Conservation (phyloP, 176 grass and related monocot genomes). For the Avena atlantica region DNA sequence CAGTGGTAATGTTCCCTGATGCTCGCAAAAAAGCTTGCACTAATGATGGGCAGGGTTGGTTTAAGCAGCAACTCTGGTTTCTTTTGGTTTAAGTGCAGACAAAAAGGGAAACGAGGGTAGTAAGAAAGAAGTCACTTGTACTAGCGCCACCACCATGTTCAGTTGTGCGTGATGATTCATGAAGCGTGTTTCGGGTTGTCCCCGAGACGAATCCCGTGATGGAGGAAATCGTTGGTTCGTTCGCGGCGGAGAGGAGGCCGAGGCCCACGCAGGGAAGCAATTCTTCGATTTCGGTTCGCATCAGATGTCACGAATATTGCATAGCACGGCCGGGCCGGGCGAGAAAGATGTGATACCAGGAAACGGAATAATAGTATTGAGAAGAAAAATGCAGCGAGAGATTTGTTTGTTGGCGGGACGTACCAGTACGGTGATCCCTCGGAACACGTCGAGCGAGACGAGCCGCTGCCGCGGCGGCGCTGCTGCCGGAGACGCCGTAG, state of each 20-base stretch:
- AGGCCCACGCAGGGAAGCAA: conserved; percentile 34
- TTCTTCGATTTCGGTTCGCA: conserved; percentile 19
- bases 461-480: conserved; percentile 48
- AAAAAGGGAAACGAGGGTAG: conserved; percentile 38
- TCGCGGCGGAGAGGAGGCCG: not conserved
- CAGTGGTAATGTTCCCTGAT: not conserved
- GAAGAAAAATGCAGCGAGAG: too few relatives aligned
- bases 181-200: conserved; percentile 37
- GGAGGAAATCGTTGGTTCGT: not conserved
- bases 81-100: conserved; percentile 47
- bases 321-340: not conserved
- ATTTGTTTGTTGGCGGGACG: not conserved
- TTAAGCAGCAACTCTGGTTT: conserved; percentile 33
- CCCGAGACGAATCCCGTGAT: not conserved
- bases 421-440: conserved; percentile 75
- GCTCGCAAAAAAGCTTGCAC: conserved; percentile 31
- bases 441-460: conserved; percentile 82
- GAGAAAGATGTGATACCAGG: not conserved
- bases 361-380: not conserved
- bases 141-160: not conserved
- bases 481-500: not conserved
- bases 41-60: conserved; percentile 25
- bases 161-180: conserved; percentile 44
- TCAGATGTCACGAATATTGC: not conserved
- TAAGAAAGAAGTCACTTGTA: not conserved